These are phyloP conservation scores for Triticum turgidum DNA, from an alignment of 176 grass and related monocot species.

Conservation along the genomic window DNA sequence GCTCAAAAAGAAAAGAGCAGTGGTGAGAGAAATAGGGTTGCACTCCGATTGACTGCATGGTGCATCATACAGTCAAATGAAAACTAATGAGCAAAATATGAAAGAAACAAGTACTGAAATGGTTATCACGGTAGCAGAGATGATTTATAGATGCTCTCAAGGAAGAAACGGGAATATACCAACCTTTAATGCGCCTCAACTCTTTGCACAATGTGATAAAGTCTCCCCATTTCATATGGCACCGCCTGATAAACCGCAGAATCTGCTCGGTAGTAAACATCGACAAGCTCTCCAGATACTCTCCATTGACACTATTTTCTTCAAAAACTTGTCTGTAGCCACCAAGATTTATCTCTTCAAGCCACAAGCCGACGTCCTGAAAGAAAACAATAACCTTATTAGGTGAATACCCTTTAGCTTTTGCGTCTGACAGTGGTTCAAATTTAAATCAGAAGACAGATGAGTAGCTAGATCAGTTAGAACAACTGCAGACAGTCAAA, in stretches of 20 bases:
- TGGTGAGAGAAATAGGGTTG: not conserved
- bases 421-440: not conserved
- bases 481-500: not conserved
- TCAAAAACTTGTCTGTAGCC: constrained; percentile 90
- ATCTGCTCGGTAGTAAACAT: constrained; percentile 99
- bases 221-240: constrained; percentile 99
- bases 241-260: constrained; percentile 94
- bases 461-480: not conserved
- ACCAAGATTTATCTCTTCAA: constrained; percentile 99
- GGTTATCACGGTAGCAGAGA: constrained; percentile 4
- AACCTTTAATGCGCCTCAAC: constrained; percentile 97
- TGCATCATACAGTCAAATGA: constrained; percentile 18
- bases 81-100: constrained; percentile 6
- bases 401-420: constrained; percentile 11
- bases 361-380: constrained; percentile 97
- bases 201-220: constrained; percentile 99
- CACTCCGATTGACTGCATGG: not conserved
- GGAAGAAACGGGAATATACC: constrained; percentile 2
- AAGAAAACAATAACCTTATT: constrained; percentile 36
- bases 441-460: not conserved
- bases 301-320: constrained; percentile 93
- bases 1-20: not conserved
- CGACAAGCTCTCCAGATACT: constrained; percentile 87
- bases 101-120: not conserved
- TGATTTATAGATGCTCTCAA: not conserved